A percentile compares a stretch with the other conserved stretches of the same genome.
These are phyloP conservation scores for Coprinopsis marcescibilis DNA, from an alignment of 768 basidiomycete species.

Conservation along the genomic window DNA sequence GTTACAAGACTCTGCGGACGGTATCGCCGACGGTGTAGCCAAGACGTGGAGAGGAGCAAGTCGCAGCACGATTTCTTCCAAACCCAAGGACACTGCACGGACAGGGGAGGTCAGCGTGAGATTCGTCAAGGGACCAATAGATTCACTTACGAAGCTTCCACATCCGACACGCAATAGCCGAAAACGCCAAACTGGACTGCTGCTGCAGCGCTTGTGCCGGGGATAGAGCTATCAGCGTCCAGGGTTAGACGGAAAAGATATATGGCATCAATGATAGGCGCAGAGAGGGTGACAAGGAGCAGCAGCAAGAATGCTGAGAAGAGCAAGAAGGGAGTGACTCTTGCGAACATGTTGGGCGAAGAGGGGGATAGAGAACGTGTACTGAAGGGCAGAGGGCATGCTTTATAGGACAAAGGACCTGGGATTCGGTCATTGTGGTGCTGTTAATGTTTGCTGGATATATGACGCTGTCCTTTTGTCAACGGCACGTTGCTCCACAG, in stretches of 20 bases:
- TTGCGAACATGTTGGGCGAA: constrained; percentile 19
- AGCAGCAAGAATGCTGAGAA: constrained; percentile 55
- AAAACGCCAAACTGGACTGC: constrained; percentile 53
- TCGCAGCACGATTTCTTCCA: constrained; percentile 28
- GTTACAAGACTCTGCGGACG: constrained; percentile 41
- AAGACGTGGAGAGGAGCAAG: constrained; percentile 43
- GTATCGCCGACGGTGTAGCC: constrained; percentile 52
- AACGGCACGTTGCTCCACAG: no score
- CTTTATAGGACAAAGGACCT: constrained; percentile 5
- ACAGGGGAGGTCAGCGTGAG: constrained; percentile 14
- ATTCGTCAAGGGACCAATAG: constrained; percentile 8
- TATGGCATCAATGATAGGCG: constrained; percentile 51
- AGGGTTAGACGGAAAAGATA: constrained; percentile 48
- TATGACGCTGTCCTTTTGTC: no score
- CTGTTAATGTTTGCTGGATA: no score
- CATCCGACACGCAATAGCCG: constrained; percentile 53
- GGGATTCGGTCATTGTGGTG: constrained; percentile 1
- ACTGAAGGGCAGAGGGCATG: constrained; percentile 2
- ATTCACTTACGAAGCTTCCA: constrained; percentile 36
- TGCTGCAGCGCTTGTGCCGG: constrained; percentile 29
- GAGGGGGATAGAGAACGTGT: constrained; percentile 4
- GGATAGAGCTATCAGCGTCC: constrained; percentile 20
- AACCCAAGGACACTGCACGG: constrained; percentile 37
- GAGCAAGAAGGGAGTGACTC: constrained; percentile 35
- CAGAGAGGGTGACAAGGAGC: constrained; percentile 56